These are phyloP conservation scores for Termitomyces sp. DNA, from an alignment of 768 basidiomycete species.

Conservation along the genomic window DNA sequence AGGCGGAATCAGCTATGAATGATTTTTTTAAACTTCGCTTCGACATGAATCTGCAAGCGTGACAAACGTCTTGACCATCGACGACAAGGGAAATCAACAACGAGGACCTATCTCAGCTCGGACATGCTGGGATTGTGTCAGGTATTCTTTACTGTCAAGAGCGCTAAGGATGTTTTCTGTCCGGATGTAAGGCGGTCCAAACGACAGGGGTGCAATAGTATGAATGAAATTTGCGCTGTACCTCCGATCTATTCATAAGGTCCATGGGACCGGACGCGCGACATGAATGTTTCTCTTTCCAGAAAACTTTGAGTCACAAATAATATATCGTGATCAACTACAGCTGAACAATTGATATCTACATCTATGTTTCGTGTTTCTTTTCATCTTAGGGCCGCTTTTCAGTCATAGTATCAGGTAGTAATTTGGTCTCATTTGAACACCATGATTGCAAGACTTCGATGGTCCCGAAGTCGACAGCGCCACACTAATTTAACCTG, in stretches of 20 bases:
- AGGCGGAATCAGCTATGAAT: no score
- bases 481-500: neutral
- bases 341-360: neutral
- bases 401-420: neutral
- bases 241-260: neutral
- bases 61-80: no score
- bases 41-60: no score
- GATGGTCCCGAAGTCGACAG: neutral
- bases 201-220: no score
- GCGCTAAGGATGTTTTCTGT: no score
- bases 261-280: neutral
- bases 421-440: neutral
- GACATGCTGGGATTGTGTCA: no score
- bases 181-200: no score
- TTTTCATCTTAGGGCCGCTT: neutral
- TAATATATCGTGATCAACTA: neutral
- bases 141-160: no score
- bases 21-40: no score
- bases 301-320: neutral
- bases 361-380: neutral
- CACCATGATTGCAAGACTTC: no score
- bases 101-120: no score
- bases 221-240: neutral
- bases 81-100: no score
- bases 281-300: neutral